phyloP scores from a whole-genome alignment of 225 moss, liverwort and hornwort species.

The Pseudisothecium myosuroides region DNA sequence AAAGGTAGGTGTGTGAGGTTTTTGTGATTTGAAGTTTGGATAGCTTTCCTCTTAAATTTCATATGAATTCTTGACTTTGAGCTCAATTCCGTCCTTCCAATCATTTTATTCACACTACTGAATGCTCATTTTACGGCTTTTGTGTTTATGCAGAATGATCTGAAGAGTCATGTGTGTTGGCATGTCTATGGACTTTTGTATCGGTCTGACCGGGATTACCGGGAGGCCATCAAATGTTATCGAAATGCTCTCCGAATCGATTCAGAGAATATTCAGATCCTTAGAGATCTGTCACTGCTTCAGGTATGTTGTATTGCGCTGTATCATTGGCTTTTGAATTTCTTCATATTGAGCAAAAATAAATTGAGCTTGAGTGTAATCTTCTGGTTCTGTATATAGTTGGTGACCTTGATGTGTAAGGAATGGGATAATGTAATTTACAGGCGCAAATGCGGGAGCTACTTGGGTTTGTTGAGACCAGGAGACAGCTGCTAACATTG shows the following conservation, averaged over 20 bases:
- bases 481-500: conserved; percentile 87
- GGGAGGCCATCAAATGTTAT: conserved; percentile 96
- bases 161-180: conserved; percentile 99
- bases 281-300: conserved; percentile 87
- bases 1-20: conserved; percentile 24
- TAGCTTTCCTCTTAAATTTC: not conserved
- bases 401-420: not conserved
- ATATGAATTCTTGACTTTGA: not conserved
- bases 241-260: conserved; percentile 81
- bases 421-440: not conserved
- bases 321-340: not conserved
- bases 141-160: conserved; percentile 48
- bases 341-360: not conserved
- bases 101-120: not conserved
- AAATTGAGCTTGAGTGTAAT: not conserved
- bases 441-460: conserved; percentile 99
- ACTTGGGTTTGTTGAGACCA: conserved; percentile 91
- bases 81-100: not conserved
- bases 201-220: conserved; percentile 95
- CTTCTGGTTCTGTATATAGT: not conserved
- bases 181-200: conserved; percentile 94
- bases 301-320: conserved; percentile 17
- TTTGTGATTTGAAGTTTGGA: not conserved
- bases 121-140: not conserved
- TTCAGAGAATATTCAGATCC: conserved; percentile 95